phyloP scores from a whole-genome alignment of 176 grass and related monocot species.

The Avena atlantica region DNA sequence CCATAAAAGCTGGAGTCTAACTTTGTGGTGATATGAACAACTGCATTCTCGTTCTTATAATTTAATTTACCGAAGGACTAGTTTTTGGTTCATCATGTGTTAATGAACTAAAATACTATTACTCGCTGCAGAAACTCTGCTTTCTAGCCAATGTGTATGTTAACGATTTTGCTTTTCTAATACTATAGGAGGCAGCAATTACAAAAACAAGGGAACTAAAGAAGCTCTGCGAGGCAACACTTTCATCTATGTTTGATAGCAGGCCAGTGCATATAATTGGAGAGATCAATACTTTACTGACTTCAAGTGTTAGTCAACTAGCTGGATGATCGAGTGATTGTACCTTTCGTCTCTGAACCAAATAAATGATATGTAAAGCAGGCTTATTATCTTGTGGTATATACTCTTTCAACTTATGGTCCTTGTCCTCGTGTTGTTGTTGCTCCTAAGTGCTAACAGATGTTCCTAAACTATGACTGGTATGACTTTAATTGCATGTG shows the following conservation, averaged over 20 bases:
- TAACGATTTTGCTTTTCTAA: slow-evolving; percentile 32
- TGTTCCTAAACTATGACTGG: slow-evolving; percentile 10
- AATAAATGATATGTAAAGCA: slow-evolving; percentile 29
- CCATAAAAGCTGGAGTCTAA: background rate
- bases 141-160: slow-evolving; percentile 33
- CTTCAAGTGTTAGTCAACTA: slow-evolving; percentile 63
- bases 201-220: slow-evolving; percentile 85
- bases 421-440: background rate
- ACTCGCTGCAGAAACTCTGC: background rate
- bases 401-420: slow-evolving; percentile 28
- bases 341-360: slow-evolving; percentile 1
- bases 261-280: slow-evolving; percentile 92
- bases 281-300: slow-evolving; percentile 83
- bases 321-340: slow-evolving; percentile 46
- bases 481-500: slow-evolving; percentile 14
- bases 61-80: slow-evolving; percentile 5
- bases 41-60: background rate
- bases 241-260: slow-evolving; percentile 91
- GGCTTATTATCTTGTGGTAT: slow-evolving; percentile 26
- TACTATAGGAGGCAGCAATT: slow-evolving; percentile 77
- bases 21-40: slow-evolving; percentile 22
- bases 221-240: slow-evolving; percentile 73
- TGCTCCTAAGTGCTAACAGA: background rate
- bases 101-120: slow-evolving; percentile 7
- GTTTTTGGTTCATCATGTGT: background rate